Evolutionary conservation across 192 early-diverging fungal species (phyloP), one percentile per base, ranked within the genome.

Genomic region (Rhizophagus clarus): DNA sequence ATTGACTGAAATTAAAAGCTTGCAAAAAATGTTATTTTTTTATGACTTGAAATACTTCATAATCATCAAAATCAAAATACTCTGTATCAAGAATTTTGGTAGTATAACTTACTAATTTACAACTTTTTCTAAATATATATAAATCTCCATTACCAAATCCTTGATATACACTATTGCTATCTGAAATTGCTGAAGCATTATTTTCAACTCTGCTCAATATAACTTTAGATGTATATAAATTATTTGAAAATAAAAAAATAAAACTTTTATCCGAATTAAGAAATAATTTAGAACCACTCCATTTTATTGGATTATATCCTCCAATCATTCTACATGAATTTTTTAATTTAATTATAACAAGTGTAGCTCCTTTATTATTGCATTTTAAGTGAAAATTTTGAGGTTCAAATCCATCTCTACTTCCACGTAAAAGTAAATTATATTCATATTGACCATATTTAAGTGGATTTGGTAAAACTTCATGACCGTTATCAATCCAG

Each of bases 11-110:
- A 32, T 32, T 3, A 32, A 32, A 3, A 32, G 1, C 32, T 2
- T 32, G 3, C 32, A 32, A 32, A 32, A 29, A 74, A 3, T 26
- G 49, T 26, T 4, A 74, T 67, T 67, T 71, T n/a, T 71, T 47
- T 45, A 72, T 45, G 10, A 79, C 67, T 37, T 79, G 66, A 79
- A 79, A 79, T 17, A 79, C 49, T 79, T 79, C 77, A 40, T 70
- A 79, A 42, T 79, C 77, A 12, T 70, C 77, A 61, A 79, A 47
- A 4, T 22, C 15, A 37, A 70, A 79, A 40, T 1, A n/a, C 0
- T 28, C 17, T 17, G 31, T 15, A 24, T 40, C 60, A 24, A 60
- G 7, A 29, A 79, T 62, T 51, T 60, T 61, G 3, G 17, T 17
- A 9, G n/a, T 26, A 11, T 61, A 60, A 70, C 40, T 3, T 24